phyloP scores from a whole-genome alignment of 768 basidiomycete genomes.

The Phylloporus rhodoxanthus region DNA sequence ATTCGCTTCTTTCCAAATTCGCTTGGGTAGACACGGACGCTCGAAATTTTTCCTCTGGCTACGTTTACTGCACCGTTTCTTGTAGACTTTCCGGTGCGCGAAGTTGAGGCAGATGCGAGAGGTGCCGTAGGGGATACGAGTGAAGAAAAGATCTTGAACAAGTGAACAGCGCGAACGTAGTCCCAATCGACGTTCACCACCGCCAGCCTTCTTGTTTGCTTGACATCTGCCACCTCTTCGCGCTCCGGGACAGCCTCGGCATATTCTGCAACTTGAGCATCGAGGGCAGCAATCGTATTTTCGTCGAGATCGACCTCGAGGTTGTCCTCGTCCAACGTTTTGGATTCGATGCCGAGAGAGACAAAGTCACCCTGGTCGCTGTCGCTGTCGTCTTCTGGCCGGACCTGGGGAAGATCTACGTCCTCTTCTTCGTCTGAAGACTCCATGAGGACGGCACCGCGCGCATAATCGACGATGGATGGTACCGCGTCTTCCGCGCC shows the following conservation, averaged over 20 bases:
- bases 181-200: slow-evolving; percentile 99
- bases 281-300: slow-evolving; percentile 59
- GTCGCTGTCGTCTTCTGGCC: slow-evolving; percentile 37
- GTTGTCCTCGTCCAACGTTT: slow-evolving; percentile 27
- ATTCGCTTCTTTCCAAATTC: slow-evolving; percentile 88
- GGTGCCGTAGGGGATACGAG: slow-evolving; percentile 62
- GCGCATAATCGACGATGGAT: slow-evolving; percentile 70
- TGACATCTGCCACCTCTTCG: slow-evolving; percentile 36
- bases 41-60: slow-evolving; percentile 61
- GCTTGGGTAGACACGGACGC: slow-evolving; percentile 85
- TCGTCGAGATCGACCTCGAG: slow-evolving; percentile 79
- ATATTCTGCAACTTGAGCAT: slow-evolving; percentile 68
- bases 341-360: slow-evolving; percentile 42
- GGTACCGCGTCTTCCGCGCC: slow-evolving; percentile 19
- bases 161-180: slow-evolving; percentile 79
- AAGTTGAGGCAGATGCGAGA: slow-evolving; percentile 27
- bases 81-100: slow-evolving; percentile 14
- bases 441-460: slow-evolving; percentile 81
- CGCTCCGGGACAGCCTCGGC: slow-evolving; percentile 43
- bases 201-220: slow-evolving; percentile 67
- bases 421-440: slow-evolving; percentile 77
- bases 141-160: slow-evolving; percentile 91
- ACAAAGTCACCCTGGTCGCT: slow-evolving; percentile 46
- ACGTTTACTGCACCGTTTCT: slow-evolving; percentile 21
- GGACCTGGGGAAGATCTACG: neutral